Evolutionary conservation across 2,329 filamentous ascomycete genomes (phyloP).

Genomic region (Trichophyton mentagrophytes): DNA sequence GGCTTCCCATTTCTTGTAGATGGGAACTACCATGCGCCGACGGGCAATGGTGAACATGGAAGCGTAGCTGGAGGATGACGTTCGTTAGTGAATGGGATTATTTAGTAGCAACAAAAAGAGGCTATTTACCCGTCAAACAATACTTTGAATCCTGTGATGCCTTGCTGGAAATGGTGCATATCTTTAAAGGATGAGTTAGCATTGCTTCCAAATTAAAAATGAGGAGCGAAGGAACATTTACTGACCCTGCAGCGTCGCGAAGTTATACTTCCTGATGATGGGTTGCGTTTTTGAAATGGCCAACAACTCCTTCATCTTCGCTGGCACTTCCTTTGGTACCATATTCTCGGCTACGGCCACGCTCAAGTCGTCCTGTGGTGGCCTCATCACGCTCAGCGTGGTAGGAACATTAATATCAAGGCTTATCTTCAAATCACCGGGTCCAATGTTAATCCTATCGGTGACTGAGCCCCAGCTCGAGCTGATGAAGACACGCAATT

Average conservation of each 20-base stretch:
- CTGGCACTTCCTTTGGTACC: slow-evolving; percentile 47
- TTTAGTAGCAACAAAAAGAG: background rate
- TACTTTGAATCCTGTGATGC: slow-evolving; percentile 68
- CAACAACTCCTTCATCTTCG: slow-evolving; percentile 52
- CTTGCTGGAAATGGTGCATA: slow-evolving; percentile 65
- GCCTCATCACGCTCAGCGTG: slow-evolving; percentile 54
- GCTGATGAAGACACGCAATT: slow-evolving; percentile 60
- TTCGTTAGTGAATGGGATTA: background rate
- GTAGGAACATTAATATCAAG: slow-evolving; percentile 51
- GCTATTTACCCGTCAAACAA: slow-evolving; percentile 48
- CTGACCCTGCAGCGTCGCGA: slow-evolving; percentile 41
- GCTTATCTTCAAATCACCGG: slow-evolving; percentile 57
- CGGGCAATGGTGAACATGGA: slow-evolving; percentile 68
- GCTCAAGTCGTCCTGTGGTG: slow-evolving; percentile 64
- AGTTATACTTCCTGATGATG: slow-evolving; percentile 61
- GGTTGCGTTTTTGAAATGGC: slow-evolving; percentile 43
- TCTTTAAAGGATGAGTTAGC: slow-evolving; percentile 32
- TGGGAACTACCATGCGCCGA: slow-evolving; percentile 76
- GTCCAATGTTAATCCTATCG: slow-evolving; percentile 67
- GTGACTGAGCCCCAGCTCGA: slow-evolving; percentile 66
- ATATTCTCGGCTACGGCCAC: slow-evolving; percentile 60
- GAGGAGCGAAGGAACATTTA: slow-evolving; percentile 7
- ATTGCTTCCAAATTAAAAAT: background rate
- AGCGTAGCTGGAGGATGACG: slow-evolving; percentile 39
- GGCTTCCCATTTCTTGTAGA: slow-evolving; percentile 90